Evolutionary conservation across 352 stramenopile species (phyloP), one percentile per base, ranked within the genome.

Genomic region (Pythium periplocum): DNA sequence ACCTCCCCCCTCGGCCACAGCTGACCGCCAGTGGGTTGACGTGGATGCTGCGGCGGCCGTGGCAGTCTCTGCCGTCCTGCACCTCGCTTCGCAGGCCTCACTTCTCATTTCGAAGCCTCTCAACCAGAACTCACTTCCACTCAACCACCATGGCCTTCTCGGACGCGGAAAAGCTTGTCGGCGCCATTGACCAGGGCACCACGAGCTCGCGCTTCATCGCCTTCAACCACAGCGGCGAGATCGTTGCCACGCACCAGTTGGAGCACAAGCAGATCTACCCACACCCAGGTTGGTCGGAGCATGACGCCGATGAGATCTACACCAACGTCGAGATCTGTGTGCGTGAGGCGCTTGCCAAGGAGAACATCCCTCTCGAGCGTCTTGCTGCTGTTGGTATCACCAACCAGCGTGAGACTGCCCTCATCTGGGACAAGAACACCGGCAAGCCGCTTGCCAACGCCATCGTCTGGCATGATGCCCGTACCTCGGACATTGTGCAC

Each of bases 391-490:
- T 99, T 45, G 97, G 97, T 48, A 99, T 99, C 67, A 99, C 97
- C 9, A 99, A 99, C 79, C 97, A 99, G 81, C 81, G 97, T 31
- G 97, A 99, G 81, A 99, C 97, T 8, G 97, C 96, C 4, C 58
- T 99, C 33, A 82, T 98, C 26, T 99, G 96, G 96, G 91, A 99
- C 78, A 94, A 89, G 66, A 43, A 64, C 57, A 99, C 96, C 6
- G 97, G 97, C 48, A 84, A 93, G 66, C 90, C 97, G n/a, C 90
- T 98, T 44, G 95, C 98, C 75, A 98, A 98, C 68, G 96, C 97
- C 34, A 98, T 99, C 62, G 96, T 99, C 26, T 99, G 97, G 97
- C 97, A 99, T 71, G 96, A 99, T 64, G 93, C 85, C 43, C 85
- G 97, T 36, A 99, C 96, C 4, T 74, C 78, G n/a, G 65, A 79